Conservation (phyloP, 2,329 filamentous ascomycete genomes). For the Fusarium sp. region DNA sequence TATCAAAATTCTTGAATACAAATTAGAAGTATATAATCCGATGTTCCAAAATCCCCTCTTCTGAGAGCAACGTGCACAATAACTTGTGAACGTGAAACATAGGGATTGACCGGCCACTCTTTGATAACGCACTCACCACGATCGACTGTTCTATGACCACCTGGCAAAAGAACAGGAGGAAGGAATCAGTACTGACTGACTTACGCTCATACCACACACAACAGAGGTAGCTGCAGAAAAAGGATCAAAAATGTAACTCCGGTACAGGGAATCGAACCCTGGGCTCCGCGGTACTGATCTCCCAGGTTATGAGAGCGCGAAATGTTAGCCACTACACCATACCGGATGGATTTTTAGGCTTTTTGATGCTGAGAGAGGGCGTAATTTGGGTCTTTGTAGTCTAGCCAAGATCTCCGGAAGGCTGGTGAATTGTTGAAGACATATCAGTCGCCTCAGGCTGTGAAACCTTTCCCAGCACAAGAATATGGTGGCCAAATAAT, state of each 20-base stretch:
- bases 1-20: neutral
- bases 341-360: constrained; percentile 18
- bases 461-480: neutral
- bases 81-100: neutral
- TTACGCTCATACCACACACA: no score
- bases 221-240: neutral
- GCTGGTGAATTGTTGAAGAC: neutral
- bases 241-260: constrained; percentile 15
- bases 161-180: neutral
- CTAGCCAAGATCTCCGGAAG: neutral
- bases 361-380: no score
- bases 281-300: constrained; percentile 42
- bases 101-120: neutral
- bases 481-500: constrained; percentile 7
- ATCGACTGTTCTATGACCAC: neutral
- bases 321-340: constrained; percentile 52
- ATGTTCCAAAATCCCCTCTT: neutral
- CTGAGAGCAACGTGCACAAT: neutral
- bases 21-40: neutral
- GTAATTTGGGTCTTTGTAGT: no score
- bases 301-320: constrained; percentile 49
- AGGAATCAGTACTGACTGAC: neutral
- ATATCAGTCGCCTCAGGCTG: no score
- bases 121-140: neutral
- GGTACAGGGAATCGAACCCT: constrained; percentile 48